Evolutionary conservation across 2,329 filamentous ascomycete species (phyloP).

Genomic region (Talaromyces amestolkiae): DNA sequence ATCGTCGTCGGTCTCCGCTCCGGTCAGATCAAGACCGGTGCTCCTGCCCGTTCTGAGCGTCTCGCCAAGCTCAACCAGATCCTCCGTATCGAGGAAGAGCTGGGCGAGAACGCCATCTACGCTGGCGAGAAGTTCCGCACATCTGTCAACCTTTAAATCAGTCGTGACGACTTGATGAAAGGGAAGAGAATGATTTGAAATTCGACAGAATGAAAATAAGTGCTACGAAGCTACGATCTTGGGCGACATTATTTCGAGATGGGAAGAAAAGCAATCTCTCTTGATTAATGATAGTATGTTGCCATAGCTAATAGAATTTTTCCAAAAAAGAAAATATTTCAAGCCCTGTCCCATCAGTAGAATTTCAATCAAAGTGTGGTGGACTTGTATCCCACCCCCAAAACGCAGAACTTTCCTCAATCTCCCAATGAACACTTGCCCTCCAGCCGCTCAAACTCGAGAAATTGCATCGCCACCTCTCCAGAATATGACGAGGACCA

Average conservation of each 20-base stretch:
- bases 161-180: not conserved
- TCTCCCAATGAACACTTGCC: not conserved
- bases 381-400: too few species aligned
- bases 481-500: not conserved
- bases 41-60: conserved; percentile 93
- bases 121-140: conserved; percentile 89
- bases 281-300: conserved; percentile 6
- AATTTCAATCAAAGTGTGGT: not conserved
- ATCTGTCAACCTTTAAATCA: conserved; percentile 76
- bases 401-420: not conserved
- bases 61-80: conserved; percentile 99
- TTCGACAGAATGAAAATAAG: conserved; percentile 5
- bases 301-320: conserved; percentile 10
- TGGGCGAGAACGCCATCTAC: conserved; percentile 86
- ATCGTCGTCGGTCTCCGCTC: conserved; percentile 94
- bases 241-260: conserved; percentile 6
- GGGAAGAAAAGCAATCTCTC: conserved; percentile 9
- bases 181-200: not conserved
- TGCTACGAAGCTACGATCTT: conserved; percentile 17
- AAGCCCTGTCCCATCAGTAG: not conserved
- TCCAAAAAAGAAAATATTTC: not conserved
- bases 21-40: conserved; percentile 99
- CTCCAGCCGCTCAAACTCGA: not conserved
- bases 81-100: conserved; percentile 98
- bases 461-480: not conserved